Percentiles rank a stretch among this genome's conserved stretches.
phyloP scores from a whole-genome alignment of 106 monocot genomes.

The Dendrobium huoshanense region DNA sequence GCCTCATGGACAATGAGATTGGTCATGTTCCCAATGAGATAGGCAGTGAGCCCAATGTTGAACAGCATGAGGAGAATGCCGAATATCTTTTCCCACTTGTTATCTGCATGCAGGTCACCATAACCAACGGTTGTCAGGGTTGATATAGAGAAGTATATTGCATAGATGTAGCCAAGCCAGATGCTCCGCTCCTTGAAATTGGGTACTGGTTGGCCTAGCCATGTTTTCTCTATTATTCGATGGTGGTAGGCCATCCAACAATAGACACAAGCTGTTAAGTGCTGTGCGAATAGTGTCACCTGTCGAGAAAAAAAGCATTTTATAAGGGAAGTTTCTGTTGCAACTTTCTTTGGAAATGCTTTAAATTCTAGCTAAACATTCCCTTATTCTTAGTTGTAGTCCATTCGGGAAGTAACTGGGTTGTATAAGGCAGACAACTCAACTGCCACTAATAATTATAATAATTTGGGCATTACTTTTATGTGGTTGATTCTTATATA shows the following conservation, averaged over 20 bases:
- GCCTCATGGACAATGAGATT: conserved; percentile 33
- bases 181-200: conserved; percentile 24
- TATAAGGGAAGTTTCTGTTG: not conserved
- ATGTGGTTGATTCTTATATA: too few species aligned
- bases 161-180: conserved; percentile 25
- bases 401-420: not conserved
- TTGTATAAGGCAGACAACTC: too few species aligned
- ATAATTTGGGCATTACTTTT: too few species aligned
- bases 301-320: conserved; percentile 5
- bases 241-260: conserved; percentile 26
- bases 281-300: conserved; percentile 45
- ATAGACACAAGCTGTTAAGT: conserved; percentile 32
- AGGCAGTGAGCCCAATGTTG: conserved; percentile 37
- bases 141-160: conserved; percentile 34
- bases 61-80: conserved; percentile 39
- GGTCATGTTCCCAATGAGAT: conserved; percentile 47
- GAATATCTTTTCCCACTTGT: conserved; percentile 27
- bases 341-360: not conserved
- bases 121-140: conserved; percentile 41
- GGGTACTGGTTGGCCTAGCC: conserved; percentile 14
- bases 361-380: not conserved
- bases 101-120: conserved; percentile 33
- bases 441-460: too few species aligned
- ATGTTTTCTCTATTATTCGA: conserved; percentile 9
- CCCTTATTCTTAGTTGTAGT: not conserved